Evolutionary conservation across 148 eudicot species (phyloP).

Genomic region (Rheum nobile): DNA sequence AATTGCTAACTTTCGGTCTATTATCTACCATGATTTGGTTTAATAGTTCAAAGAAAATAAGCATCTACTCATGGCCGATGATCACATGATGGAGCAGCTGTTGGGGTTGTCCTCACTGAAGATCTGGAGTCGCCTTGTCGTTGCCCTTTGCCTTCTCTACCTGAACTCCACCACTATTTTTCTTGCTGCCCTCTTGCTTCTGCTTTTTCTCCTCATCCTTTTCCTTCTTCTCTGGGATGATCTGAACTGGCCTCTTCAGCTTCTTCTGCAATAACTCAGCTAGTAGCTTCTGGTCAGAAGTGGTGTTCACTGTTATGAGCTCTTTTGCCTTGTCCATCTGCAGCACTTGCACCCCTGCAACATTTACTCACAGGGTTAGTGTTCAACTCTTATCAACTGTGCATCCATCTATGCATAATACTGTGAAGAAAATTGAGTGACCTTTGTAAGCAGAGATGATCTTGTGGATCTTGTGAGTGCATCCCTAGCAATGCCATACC

Average conservation of each 20-base stretch:
- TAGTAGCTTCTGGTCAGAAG: conserved; percentile 42
- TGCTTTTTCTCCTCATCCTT: conserved; percentile 19
- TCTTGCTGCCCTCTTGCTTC: conserved; percentile 7
- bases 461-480: conserved; percentile 44
- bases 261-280: conserved; percentile 32
- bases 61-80: too few relatives aligned
- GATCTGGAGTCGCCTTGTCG: background rate
- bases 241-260: conserved; percentile 41
- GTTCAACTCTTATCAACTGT: background rate
- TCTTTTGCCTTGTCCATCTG: conserved; percentile 45
- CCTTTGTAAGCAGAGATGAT: conserved; percentile 40
- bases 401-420: background rate
- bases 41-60: too few relatives aligned
- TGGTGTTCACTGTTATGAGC: conserved; percentile 46
- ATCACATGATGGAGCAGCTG: conserved; percentile 8
- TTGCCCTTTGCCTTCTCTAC: background rate
- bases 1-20: too few relatives aligned
- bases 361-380: background rate
- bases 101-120: conserved; percentile 11
- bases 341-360: conserved; percentile 47
- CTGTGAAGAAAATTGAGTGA: conserved; percentile 7
- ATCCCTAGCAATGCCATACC: conserved; percentile 66
- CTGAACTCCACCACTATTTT: conserved; percentile 7
- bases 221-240: conserved; percentile 53
- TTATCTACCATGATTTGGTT: too few relatives aligned